A percentile compares a stretch with the other conserved stretches of the same genome.
phyloP scores from a whole-genome alignment of 495 filamentous ascomycete species.

The Cudoniella acicularis region DNA sequence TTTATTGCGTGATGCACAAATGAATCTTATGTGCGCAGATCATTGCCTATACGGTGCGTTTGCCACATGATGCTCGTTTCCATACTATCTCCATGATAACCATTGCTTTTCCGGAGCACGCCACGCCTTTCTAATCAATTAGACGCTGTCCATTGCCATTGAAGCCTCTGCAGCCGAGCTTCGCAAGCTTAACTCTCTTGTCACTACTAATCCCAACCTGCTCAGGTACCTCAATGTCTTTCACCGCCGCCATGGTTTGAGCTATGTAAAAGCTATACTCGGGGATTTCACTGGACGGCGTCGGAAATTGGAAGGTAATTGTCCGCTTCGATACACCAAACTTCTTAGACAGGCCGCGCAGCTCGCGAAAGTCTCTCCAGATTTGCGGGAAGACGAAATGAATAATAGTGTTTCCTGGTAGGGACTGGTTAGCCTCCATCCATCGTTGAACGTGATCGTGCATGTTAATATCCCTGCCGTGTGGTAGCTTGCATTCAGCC shows the following conservation, averaged over 20 bases:
- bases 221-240: not conserved
- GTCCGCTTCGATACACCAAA: not conserved
- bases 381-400: not conserved
- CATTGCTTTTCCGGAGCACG: no score
- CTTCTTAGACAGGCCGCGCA: not conserved
- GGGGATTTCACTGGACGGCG: not conserved
- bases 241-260: not conserved
- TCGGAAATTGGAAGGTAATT: not conserved
- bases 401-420: not conserved
- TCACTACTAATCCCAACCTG: not conserved
- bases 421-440: not conserved
- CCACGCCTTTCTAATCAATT: no score
- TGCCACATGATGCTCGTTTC: no score
- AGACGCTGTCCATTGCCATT: no score
- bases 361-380: not conserved
- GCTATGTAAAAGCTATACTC: not conserved
- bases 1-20: no score
- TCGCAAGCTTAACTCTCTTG: not conserved
- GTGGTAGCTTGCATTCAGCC: not conserved
- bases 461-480: not conserved
- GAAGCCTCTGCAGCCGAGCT: not conserved
- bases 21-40: no score
- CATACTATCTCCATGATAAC: no score
- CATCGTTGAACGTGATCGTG: not conserved
- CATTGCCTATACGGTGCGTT: no score